Evolutionary conservation across 1,139 yeast genomes (phyloP), one percentile per base, ranked within the genome.

Genomic region (Kurtzmaniella natalensis): DNA sequence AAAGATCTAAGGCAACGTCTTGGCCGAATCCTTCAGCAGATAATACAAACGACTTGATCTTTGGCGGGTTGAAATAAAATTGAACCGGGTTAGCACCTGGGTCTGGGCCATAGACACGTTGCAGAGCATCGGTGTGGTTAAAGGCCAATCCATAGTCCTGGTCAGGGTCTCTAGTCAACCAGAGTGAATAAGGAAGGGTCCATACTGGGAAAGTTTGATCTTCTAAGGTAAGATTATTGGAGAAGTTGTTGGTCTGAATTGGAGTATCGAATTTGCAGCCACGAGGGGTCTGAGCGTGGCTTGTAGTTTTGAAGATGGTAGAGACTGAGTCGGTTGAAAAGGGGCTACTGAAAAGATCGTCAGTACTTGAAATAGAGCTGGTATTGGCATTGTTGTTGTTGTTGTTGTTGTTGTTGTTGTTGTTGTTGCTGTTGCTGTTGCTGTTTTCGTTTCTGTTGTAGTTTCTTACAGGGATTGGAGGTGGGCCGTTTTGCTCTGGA

Each of bases 151-250:
- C 74, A 28, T 45, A 57, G 39, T 59, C 64, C 32, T 63, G 61
- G 8, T 50, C 61, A 0, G 61, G 63, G 29, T 66, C 72, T 35
- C 59, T 62, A 6, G 68, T 48, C 5, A 62, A 45, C 74, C 74
- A 69, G 21, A 69, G 51, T 14, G 72, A 67, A 41, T 69, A 68
- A 2, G 75, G 75, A 22, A 61, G 61, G 3, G 74, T 63, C 74
- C 73, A 69, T 0, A 66, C 56, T 2, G 75, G 74, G 43, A 55
- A 64, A 1, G 69, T 63, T 45, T 69, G 75, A 45, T 68, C 71
- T 7, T 56, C 72, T 41, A 68, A 53, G 1, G 69, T 50, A 39
- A 69, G 47, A 39, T 69, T 69, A 39, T 66, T 66, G 44, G 55
- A 69, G 43, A 69, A 67, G 43, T 66, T 68, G 39, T 69, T 69